These are phyloP conservation scores for Ophioceras dolichostomum DNA, from an alignment of 2,329 filamentous ascomycete species.

Conservation along the genomic window DNA sequence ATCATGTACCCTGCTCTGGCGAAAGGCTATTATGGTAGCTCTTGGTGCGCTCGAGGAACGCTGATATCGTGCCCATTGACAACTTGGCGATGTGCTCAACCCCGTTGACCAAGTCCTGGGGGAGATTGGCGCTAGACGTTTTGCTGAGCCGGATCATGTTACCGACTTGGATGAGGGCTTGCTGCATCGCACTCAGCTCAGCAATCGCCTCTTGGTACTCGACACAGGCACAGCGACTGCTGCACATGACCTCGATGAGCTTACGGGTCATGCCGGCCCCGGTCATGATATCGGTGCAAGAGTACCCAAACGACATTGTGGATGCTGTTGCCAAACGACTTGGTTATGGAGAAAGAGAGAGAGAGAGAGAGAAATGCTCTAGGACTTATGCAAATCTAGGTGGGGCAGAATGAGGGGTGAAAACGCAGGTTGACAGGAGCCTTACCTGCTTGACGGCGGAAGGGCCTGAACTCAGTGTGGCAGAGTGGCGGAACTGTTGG, in stretches of 20 bases:
- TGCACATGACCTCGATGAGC: conserved; percentile 14
- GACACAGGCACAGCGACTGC: conserved; percentile 10
- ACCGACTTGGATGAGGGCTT: conserved; percentile 8
- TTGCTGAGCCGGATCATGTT: conserved; percentile 1
- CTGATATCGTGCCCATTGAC: not conserved
- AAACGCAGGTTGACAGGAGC: no score
- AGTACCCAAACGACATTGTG: conserved; percentile 15
- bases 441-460: no score
- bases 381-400: no score
- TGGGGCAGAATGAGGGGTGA: no score
- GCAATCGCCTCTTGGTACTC: conserved; percentile 13
- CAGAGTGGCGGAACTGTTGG: no score
- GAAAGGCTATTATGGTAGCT: not conserved
- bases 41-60: not conserved
- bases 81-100: not conserved
- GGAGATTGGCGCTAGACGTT: conserved; percentile 3
- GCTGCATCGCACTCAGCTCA: conserved; percentile 12
- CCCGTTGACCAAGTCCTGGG: conserved; percentile 3
- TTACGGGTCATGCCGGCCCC: conserved; percentile 14
- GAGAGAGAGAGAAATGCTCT: no score
- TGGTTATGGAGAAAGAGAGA: no score
- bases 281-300: conserved; percentile 15
- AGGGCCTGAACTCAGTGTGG: no score
- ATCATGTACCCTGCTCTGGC: conserved; percentile 7
- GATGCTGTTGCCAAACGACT: no score